Evolutionary conservation across 257 asterid species (phyloP), one percentile per base, ranked within the genome.

Genomic region (Ballota nigra): DNA sequence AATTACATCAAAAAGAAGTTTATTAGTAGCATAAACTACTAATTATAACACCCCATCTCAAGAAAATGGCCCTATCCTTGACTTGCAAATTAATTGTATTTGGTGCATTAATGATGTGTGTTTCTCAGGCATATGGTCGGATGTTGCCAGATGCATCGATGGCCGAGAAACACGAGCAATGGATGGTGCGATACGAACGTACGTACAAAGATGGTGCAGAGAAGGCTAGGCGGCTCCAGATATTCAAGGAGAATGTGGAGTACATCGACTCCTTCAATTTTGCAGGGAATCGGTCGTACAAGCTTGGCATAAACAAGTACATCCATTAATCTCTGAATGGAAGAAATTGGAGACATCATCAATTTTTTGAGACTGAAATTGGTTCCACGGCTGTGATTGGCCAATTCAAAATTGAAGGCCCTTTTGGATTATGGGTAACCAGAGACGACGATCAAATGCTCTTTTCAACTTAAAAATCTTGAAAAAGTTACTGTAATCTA

Each of bases 391-490:
- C 83, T 18, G 75, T 81, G 24, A 73, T 90, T 68, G 88, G 79
- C 63, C 79, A 80, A 51, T 71, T 88, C 59, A 78, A 78, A 84
- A 74, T 90, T 31, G 87, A 81, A 66, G 97, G 98, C 51, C 97
- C 98, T 59, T 82, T 82, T 29, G 95, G 83, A 45, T 71, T 92
- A 80, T 75, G 75, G 43, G 86, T 80, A 60, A 66, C 64, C 19
- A 82, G 96, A 78, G 79, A 66, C 12, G 79, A 78, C 66, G 86
- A 86, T 80, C 77, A 64, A 47, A 82, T 92, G 2, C 86, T 92
- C 8, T 4, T 31, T 92, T 87, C n/a, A n/a, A n/a, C n/a, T n/a
- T n/a, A n/a, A n/a, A n/a, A n/a, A n/a, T n/a, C n/a, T n/a, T n/a
- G n/a, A n/a, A n/a, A n/a, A 49, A n/a, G 57, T 19, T 8, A 20